Evolutionary conservation across 1,284 basidiomycete species (phyloP), one percentile per base, ranked within the genome.

Genomic region (Puccinia horiana): DNA sequence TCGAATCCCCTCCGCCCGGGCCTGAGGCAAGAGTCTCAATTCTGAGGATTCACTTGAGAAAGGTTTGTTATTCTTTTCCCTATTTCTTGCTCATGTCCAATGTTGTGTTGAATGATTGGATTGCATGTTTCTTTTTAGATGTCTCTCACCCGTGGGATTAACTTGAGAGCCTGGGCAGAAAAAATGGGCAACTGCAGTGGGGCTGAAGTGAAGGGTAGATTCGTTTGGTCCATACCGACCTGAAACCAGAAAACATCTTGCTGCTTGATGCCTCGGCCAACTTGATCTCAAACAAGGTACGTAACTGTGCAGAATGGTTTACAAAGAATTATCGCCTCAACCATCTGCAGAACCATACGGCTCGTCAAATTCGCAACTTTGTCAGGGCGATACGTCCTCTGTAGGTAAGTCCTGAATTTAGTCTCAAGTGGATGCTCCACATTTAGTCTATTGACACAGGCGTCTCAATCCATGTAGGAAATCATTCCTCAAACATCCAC

Each of bases 211-310:
- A 91, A 96, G 49, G 96, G 96, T n/a, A 93, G 83, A 90, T 96
- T 80, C 92, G 92, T 85, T 90, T 99, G 84, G 93, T 99, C 81
- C 97, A 99, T 87, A 99, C 97, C 61, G 97, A 99, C 89, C 90
- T 99, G 83, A 99, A 99, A 88, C 97, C 97, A 40, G 95, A 98
- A 89, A 98, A 98, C 88, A 98, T 99, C 82, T 90, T 99, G 63
- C 91, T 99, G 74, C 95, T 98, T 56, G 91, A 92, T 87, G 95
- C 95, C 85, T 92, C 93, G 84, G 92, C 90, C 87, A 90, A 58
- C 29, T 29, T 81, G 8, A 65, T 84, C 12, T 74, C 79, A 23
- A 47, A 69, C 44, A 82, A 70, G 72, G 84, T 84, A 61, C 88
- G 88, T 82, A 91, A 91, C 82, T 94, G 94, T 86, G 92, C 94